Conservation (phyloP, 306 rosid species). For the Vigna trinervia region DNA sequence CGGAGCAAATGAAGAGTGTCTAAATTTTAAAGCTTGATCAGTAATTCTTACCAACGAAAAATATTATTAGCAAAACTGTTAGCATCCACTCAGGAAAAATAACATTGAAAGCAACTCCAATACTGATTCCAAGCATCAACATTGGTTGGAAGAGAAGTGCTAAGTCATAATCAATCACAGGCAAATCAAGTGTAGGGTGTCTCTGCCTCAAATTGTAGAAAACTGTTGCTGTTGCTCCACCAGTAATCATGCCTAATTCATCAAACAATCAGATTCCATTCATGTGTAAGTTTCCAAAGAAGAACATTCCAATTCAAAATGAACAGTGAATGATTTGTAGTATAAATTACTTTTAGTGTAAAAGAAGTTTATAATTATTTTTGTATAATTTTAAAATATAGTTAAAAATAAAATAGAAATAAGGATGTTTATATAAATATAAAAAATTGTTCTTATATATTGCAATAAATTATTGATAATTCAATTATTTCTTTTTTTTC, state of each 20-base stretch:
- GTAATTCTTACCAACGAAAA: slow-evolving; percentile 54
- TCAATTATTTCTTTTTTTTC: no score
- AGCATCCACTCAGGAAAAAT: slow-evolving; percentile 86
- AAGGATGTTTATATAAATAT: no score
- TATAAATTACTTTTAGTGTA: no score
- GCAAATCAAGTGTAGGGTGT: slow-evolving; percentile 78
- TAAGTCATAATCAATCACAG: slow-evolving; percentile 74
- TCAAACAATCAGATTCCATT: slow-evolving; percentile 22
- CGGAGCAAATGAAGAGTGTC: neutral
- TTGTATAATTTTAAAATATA: no score
- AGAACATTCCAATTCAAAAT: neutral
- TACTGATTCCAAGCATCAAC: slow-evolving; percentile 80
- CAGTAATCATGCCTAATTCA: slow-evolving; percentile 73
- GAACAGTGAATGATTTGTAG: no score
- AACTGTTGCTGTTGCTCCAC: slow-evolving; percentile 80
- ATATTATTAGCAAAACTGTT: slow-evolving; percentile 63
- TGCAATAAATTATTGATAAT: no score
- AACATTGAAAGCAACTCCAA: slow-evolving; percentile 79
- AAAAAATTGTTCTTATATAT: no score
- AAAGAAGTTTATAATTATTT: no score
- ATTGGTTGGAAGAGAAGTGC: slow-evolving; percentile 86
- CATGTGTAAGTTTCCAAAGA: slow-evolving; percentile 7
- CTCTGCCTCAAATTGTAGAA: slow-evolving; percentile 67
- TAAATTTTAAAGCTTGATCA: neutral
- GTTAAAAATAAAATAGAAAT: no score